Evolutionary conservation across 352 stramenopile genomes (phyloP), one percentile per base, ranked within the genome.

Genomic region (Phytopythium oedochilum): DNA sequence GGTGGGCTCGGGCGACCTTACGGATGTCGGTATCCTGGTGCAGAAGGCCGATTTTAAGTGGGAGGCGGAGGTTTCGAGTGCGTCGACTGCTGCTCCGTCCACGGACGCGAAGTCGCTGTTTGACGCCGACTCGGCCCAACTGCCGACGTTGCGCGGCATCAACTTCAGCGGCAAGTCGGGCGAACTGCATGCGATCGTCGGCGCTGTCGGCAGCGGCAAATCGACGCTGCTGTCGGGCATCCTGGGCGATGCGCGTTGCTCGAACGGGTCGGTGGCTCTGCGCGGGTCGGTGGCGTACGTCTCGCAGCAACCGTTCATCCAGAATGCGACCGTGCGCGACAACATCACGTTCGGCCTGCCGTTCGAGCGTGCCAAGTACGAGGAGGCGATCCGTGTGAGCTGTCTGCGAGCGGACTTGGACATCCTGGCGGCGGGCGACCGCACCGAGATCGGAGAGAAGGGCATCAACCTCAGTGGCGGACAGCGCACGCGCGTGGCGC

Each of bases 361-460:
- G 0, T 96, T 88, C 31, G 70, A 96, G 23, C 66, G 69, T 11
- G 65, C 60, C 0, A 73, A 71, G 20, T 93, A 93, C 60, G 44
- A 92, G 17, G 60, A 78, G 35, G 74, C 75, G 3, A 25, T 90
- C 4, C 66, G 75, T 38, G 80, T 92, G 36, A 71, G 96, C 40
- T 66, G 66, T 32, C 71, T 98, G 23, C 64, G 71, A 18, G 83
- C 92, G 48, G 96, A 99, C 60, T 61, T 98, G 26, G 68, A 71
- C 39, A 80, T 97, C 39, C 67, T 99, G 29, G 85, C 94, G 6
- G 82, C 82, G 26, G 96, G 96, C 18, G 97, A 99, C 67, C 56
- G 70, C 59, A 99, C 96, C 0, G 96, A 99, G 70, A 99, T 99
- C 46, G 97, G 97, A 9, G 96, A 99, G 74, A 97, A 97, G 59